phyloP scores from a whole-genome alignment of 2,329 filamentous ascomycete genomes.

The Ophiostoma perfectum region DNA sequence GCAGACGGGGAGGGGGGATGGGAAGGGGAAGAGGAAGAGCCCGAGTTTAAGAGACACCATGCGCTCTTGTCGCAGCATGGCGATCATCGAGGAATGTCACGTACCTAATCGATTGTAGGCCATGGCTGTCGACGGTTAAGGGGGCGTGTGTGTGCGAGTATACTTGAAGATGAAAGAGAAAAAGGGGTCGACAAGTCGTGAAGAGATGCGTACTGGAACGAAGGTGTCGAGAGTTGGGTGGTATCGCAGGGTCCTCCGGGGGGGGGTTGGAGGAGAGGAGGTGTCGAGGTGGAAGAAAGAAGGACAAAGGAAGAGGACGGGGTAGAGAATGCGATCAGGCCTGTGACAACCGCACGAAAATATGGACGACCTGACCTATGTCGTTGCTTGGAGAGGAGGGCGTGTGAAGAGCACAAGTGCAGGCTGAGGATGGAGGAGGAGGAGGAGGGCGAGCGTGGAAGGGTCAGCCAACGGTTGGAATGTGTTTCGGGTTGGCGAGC shows the following conservation, averaged over 20 bases:
- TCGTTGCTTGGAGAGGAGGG: not conserved
- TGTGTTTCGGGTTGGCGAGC: constrained; percentile 24
- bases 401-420: too few species aligned
- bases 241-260: constrained; percentile 3
- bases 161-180: constrained; percentile 6
- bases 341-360: constrained; percentile 15
- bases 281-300: not conserved
- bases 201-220: constrained; percentile 10
- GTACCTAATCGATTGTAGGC: constrained; percentile 70
- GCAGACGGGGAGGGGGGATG: not conserved
- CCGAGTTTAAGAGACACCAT: constrained; percentile 3
- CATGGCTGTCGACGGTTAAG: constrained; percentile 42
- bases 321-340: constrained; percentile 14
- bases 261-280: not conserved
- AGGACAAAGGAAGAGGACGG: not conserved
- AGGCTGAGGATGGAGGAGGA: not conserved
- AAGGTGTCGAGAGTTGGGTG: constrained; percentile 5
- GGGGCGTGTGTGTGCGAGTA: not conserved
- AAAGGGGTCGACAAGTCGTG: constrained; percentile 8
- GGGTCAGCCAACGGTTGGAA: constrained; percentile 24
- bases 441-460: not conserved
- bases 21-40: constrained; percentile 4
- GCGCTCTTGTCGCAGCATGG: not conserved
- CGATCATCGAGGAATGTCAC: constrained; percentile 33
- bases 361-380: not conserved